Base-by-base conservation (phyloP, 192 early-diverging fungal genomes). In the Geranomyces variabilis region DNA sequence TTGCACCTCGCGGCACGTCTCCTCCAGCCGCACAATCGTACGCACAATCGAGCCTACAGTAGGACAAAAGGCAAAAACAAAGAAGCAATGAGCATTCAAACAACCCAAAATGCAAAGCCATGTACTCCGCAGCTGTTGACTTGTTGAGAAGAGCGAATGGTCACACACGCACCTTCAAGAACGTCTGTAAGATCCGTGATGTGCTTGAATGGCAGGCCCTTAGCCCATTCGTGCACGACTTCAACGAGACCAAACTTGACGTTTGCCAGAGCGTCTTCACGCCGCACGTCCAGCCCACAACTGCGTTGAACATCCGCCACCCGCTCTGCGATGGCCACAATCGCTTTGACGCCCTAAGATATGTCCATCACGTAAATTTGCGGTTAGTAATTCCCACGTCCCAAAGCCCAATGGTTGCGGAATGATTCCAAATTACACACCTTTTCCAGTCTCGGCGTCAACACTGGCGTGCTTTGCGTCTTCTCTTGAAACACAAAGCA, bases 211-310 rank as follows among this genome's bases (percentile, higher is more conserved):
- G 88, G 83, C 83, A 94, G 82, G 13, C 94, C 94, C n/a, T 88
- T 80, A 15, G 96, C 97, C 97, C 96, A 99, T 80, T 97, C 96
- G 79, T 99, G 95, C 0, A 96, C 94, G 7, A 95, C 97, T 78
- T 99, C 94, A 22, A 96, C 93, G 58, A 99, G 79, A 1, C 93
- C 94, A 81, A 95, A 95, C 55, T 89, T 81, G 60, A 98, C 60
- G 10, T 62, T 65, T 0, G 75, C 73, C 43, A 81, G 9, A 1
- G 62, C 75, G 60, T 82, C 85, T n/a, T 80, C 78, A 14, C 43
- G 29, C 29, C 64, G 68, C 12, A 89, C 77, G 45, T 79, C 67
- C 30, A 97, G 76, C 1, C 93, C 93, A 70, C 86, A 90, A 7
- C 77, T 80, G 15, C 81, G 77, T 72, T 98, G 95, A 0, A 92